Percentiles rank a stretch among this genome's conserved stretches.
Evolutionary conservation across 306 rosid genomes (phyloP).

Genomic region (Chamaecrista fasciculata): DNA sequence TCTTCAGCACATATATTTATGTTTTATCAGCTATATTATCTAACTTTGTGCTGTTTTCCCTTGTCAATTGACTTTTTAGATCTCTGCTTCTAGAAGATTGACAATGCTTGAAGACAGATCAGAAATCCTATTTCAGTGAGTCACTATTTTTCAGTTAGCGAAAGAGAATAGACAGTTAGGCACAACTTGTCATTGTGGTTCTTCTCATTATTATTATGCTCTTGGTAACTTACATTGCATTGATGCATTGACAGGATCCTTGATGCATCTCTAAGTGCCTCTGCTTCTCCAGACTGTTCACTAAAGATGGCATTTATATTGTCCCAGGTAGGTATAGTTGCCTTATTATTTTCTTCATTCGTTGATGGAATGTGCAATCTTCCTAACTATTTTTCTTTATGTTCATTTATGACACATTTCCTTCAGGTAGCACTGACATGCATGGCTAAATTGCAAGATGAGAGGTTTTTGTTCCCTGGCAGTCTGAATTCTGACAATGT

Average conservation of each 20-base stretch:
- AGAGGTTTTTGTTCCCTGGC: slow-evolving; percentile 80
- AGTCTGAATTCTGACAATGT: slow-evolving; percentile 71
- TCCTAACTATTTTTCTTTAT: slow-evolving; percentile 15
- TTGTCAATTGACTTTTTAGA: slow-evolving; percentile 32
- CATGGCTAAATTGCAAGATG: slow-evolving; percentile 96
- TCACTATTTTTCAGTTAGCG: slow-evolving; percentile 12
- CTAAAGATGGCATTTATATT: slow-evolving; percentile 87
- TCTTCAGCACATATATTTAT: neutral
- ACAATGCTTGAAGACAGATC: slow-evolving; percentile 78
- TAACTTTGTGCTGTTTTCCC: slow-evolving; percentile 20
- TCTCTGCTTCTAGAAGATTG: slow-evolving; percentile 85
- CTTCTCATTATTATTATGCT: slow-evolving; percentile 11
- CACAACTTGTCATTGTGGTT: neutral
- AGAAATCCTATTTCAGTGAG: slow-evolving; percentile 89
- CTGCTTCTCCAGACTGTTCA: slow-evolving; percentile 97
- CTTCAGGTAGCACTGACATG: slow-evolving; percentile 87
- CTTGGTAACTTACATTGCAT: slow-evolving; percentile 28
- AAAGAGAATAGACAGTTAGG: neutral
- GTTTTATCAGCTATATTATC: slow-evolving; percentile 18
- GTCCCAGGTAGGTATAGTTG: slow-evolving; percentile 61
- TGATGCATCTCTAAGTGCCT: slow-evolving; percentile 72
- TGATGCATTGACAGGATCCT: slow-evolving; percentile 65
- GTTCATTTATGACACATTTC: slow-evolving; percentile 21
- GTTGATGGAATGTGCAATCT: slow-evolving; percentile 13
- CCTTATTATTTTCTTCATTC: neutral